Conservation (phyloP, 106 monocot species). For the Ottelia alismoides region DNA sequence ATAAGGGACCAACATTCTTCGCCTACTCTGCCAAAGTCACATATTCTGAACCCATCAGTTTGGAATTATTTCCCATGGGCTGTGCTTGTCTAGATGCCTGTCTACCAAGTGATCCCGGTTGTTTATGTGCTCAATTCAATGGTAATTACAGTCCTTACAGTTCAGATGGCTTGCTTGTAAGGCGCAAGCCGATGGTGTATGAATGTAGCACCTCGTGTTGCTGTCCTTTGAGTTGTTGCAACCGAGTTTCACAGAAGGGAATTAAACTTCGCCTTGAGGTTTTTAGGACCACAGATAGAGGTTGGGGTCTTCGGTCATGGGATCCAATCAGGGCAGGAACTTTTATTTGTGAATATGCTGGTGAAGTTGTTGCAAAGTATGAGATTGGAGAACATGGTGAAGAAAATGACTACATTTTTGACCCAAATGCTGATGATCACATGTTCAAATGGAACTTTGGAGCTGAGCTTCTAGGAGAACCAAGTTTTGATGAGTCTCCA, state of each 20-base stretch:
- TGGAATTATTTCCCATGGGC: slow-evolving; percentile 19
- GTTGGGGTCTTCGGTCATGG: slow-evolving; percentile 81
- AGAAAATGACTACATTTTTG: slow-evolving; percentile 54
- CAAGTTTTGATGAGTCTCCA: slow-evolving; percentile 19
- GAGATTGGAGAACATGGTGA: slow-evolving; percentile 20
- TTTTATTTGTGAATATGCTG: slow-evolving; percentile 67
- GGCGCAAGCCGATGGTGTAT: slow-evolving; percentile 47
- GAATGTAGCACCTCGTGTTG: slow-evolving; percentile 48
- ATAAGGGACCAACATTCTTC: slow-evolving; percentile 39
- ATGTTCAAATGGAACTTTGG: slow-evolving; percentile 61
- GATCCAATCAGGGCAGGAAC: slow-evolving; percentile 58
- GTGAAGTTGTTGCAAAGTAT: slow-evolving; percentile 51
- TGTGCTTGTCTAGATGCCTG: slow-evolving; percentile 44
- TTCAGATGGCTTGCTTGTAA: slow-evolving; percentile 41
- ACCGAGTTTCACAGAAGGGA: slow-evolving; percentile 48
- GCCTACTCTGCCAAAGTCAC: slow-evolving; percentile 26
- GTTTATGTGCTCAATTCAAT: slow-evolving; percentile 44
- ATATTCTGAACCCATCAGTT: slow-evolving; percentile 10
- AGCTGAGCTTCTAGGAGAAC: slow-evolving; percentile 61
- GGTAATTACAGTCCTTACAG: slow-evolving; percentile 58
- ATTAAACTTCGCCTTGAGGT: slow-evolving; percentile 61
- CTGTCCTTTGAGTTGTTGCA: slow-evolving; percentile 46
- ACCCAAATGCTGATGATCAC: slow-evolving; percentile 25
- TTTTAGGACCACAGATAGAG: slow-evolving; percentile 46
- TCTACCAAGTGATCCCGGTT: slow-evolving; percentile 39